Conservation (phyloP, 306 rosid genomes). For the Prinsepia uniflora region DNA sequence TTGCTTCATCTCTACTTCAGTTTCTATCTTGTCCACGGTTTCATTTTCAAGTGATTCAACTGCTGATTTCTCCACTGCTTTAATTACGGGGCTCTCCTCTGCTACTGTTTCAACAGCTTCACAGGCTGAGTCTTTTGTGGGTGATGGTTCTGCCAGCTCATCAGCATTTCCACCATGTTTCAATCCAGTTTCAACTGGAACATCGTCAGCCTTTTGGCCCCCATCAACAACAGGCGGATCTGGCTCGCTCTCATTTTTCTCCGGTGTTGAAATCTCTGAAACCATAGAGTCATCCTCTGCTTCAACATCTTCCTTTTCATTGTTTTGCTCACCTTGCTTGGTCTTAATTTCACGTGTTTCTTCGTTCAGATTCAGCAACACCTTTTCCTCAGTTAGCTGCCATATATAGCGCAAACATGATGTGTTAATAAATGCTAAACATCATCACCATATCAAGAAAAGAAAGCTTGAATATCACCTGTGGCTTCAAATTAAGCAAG, state of each 20-base stretch:
- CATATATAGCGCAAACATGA: neutral
- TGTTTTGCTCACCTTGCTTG: neutral
- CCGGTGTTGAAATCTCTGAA: constrained; percentile 4
- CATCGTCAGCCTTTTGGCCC: constrained; percentile 10
- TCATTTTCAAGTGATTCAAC: neutral
- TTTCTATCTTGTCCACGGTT: neutral
- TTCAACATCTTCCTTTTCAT: neutral
- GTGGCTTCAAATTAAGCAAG: too few relatives aligned
- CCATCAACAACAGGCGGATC: neutral
- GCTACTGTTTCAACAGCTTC: neutral
- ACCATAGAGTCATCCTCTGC: neutral
- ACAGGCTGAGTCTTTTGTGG: neutral
- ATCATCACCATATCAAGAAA: neutral
- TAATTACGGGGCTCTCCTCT: neutral
- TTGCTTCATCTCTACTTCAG: neutral
- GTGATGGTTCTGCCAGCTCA: neutral
- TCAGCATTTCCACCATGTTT: neutral
- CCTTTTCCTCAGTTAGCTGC: constrained; percentile 10
- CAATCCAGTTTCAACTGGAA: neutral
- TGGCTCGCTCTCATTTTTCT: neutral
- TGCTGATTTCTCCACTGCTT: neutral
- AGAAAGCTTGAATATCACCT: too few relatives aligned
- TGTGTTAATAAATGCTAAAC: neutral
- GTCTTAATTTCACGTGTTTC: neutral
- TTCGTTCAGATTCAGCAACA: neutral